Conservation (phyloP, 129 eudicot genomes). For the Oenanthe sinensis region DNA sequence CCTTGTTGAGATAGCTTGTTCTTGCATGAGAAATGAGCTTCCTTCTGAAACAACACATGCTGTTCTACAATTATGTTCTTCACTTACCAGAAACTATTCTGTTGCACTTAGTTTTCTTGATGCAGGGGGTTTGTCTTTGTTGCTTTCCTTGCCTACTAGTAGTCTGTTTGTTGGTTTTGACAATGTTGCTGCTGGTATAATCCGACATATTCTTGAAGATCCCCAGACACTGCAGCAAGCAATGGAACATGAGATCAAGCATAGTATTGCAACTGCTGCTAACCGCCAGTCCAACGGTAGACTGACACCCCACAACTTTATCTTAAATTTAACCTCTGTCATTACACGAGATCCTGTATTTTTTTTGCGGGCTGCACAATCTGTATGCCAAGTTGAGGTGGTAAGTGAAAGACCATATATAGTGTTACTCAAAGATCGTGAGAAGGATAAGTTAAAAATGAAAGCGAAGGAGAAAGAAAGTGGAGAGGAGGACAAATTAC, state of each 20-base stretch:
- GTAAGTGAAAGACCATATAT: conserved; percentile 82
- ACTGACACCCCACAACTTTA: conserved; percentile 71
- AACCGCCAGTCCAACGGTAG: conserved; percentile 85
- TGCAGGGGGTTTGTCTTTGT: conserved; percentile 66
- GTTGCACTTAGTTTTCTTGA: conserved; percentile 80
- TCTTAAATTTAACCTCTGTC: conserved; percentile 57
- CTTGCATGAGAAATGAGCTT: conserved; percentile 51
- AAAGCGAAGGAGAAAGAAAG: conserved; percentile 63
- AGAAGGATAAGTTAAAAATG: conserved; percentile 71
- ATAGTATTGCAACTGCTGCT: conserved; percentile 54
- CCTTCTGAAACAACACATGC: conserved; percentile 93
- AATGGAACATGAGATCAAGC: conserved; percentile 92
- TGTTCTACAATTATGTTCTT: conserved; percentile 71
- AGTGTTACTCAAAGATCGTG: conserved; percentile 80
- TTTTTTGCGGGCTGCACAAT: conserved; percentile 76
- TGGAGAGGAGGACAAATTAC: conserved; percentile 51
- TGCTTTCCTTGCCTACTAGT: conserved; percentile 76
- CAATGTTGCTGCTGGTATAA: conserved; percentile 71
- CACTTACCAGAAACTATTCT: conserved; percentile 77
- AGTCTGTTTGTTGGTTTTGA: conserved; percentile 92
- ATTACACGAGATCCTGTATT: conserved; percentile 80
- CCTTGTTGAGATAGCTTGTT: conserved; percentile 73
- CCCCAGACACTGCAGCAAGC: conserved; percentile 98
- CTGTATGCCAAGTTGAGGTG: conserved; percentile 94
- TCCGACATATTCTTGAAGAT: conserved; percentile 94